Base-by-base conservation (phyloP, 176 grass and related monocot genomes). In the Raddia guianensis region DNA sequence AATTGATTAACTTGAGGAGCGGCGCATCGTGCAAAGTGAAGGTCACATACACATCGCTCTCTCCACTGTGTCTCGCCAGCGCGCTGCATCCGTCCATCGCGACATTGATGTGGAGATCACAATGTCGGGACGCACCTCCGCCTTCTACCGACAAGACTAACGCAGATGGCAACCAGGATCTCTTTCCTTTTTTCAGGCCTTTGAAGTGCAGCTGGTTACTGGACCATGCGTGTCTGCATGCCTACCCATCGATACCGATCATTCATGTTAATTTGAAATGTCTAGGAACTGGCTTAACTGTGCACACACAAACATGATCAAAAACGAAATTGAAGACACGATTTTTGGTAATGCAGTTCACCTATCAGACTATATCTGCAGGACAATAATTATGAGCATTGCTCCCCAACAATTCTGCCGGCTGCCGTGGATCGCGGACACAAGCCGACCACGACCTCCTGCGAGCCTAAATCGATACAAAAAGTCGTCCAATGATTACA, bases 141-240 rank as follows among this genome's bases (percentile, higher is more conserved):
- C 14, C 69, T 49, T 53, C 21, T 35, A 34, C 69, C 69, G 69
- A 72, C 69, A 72, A 8, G 12, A 72, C 69, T 14, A 70, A 70
- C 19, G 12, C n/a, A 14, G 12, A 13, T 70, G 18, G 15, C 66
- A 46, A 69, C 21, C 66, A 48, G 18, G 21, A 62, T 40, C 37
- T 40, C 37, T 40, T 40, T 40, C 37, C 37, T 1, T 40, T 40
- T 40, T 40, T 40, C 37, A 5, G n/a, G 9, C 47, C 44, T 69
- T 48, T 27, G 27, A 27, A 48, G 66, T 69, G 45, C 66, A 7
- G 27, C 27, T 27, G 27, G 27, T 27, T 27, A 19, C 66, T 46
- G 65, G 42, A 68, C 40, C 65, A 46, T 59, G 19, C 19, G 10
- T 59, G 56, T 11, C 56, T 21, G n/a, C 19, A 21, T 59, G 56